Evolutionary conservation across 2,329 filamentous ascomycete species (phyloP), one percentile per base, ranked within the genome.

Genomic region (Hypocreales sp.): DNA sequence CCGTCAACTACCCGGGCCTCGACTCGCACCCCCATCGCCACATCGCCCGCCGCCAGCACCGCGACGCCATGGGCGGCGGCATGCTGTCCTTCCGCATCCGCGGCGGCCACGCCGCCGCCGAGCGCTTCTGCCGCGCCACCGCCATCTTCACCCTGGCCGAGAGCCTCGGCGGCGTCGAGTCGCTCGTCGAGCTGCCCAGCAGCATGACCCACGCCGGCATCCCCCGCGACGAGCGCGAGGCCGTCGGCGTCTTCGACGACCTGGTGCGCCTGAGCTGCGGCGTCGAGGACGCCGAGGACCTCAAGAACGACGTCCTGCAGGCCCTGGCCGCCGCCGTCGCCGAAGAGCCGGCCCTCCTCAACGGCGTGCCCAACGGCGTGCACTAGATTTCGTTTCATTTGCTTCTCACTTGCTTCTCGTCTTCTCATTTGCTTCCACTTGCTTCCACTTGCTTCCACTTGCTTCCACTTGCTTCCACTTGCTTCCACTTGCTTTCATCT

Each of bases 121-220:
- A 92, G 57, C 70, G 75, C 28, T 98, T 98, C 70, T 95, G 90
- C 66, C 76, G 90, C 55, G 60, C 68, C 33, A 94, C 86, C 23
- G 72, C 72, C 46, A 74, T 98, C 51, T 95, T 93, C 58, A 93
- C 84, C 2, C 67, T 98, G 6, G 90, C 90, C 17, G 90, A 98
- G 65, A 82, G 73, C 32, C 60, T 98, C 15, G 90, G 90, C 34
- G 90, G 87, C 30, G 79, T 98, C 25, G 90, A 98, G 68, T 80
- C 72, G 45, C 64, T 98, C 35, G 77, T 86, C 41, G 90, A 98
- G 58, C 72, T 98, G 3, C 90, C 90, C 14, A 81, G 80, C 43
- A 81, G 75, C 56, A 98, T 98, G 90, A 98, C 90, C 12, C 90
- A 98, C 54, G 81, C 84, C 15, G 90, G 87, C 32, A 98, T 98